phyloP scores from a whole-genome alignment of 768 basidiomycete genomes.

The Lentinula lateritia region DNA sequence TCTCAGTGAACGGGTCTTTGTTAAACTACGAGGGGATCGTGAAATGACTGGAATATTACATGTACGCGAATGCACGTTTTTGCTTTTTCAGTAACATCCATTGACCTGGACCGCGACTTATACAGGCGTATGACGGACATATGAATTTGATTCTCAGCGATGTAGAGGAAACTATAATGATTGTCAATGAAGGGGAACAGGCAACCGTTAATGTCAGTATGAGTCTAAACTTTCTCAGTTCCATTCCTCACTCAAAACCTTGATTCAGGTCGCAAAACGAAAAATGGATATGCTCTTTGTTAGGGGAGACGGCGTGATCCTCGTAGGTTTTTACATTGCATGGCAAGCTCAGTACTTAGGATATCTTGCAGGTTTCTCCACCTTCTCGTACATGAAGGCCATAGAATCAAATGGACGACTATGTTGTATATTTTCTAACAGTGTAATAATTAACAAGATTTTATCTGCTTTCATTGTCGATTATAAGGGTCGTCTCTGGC shows the following conservation, averaged over 20 bases:
- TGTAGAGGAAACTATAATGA: constrained; percentile 95
- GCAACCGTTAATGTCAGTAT: constrained; percentile 59
- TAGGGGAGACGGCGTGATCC: constrained; percentile 92
- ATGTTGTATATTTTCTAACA: background rate
- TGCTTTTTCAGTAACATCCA: constrained; percentile 5
- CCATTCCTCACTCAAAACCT: background rate
- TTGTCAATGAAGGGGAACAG: constrained; percentile 80
- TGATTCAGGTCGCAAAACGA: constrained; percentile 74
- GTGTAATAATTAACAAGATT: background rate
- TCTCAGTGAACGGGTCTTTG: constrained; percentile 95
- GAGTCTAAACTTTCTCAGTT: background rate
- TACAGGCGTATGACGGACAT: constrained; percentile 98
- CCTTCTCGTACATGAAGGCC: constrained; percentile 52
- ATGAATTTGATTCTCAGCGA: constrained; percentile 99
- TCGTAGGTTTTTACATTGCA: constrained; percentile 47
- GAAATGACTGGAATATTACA: constrained; percentile 90
- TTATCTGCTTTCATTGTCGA: background rate
- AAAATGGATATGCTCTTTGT: constrained; percentile 99
- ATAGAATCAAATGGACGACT: background rate
- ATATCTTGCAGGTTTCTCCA: constrained; percentile 59
- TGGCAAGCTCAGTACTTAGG: constrained; percentile 4
- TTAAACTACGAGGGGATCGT: constrained; percentile 93
- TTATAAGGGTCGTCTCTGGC: background rate
- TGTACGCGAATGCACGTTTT: constrained; percentile 34
- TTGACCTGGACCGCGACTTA: constrained; percentile 8